Evolutionary conservation across 108 stramenopile species (phyloP), one percentile per base, ranked within the genome.

Genomic region (Nitzschia sp.): DNA sequence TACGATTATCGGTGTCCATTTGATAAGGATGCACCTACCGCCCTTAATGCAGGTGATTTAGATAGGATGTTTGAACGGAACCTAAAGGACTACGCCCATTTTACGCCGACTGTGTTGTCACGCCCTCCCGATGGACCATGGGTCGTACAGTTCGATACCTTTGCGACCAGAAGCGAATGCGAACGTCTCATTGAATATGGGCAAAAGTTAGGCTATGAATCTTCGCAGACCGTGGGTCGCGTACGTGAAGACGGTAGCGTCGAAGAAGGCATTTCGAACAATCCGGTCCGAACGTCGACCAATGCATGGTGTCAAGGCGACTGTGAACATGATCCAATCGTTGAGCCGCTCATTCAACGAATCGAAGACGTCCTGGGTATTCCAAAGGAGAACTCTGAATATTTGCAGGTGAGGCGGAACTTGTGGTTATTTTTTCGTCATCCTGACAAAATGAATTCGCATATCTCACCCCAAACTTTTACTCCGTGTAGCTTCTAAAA

Each of bases 231-330:
- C 33, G 72, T 63, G 36, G 54, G 59, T 0, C 2, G 63, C 36
- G 34, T 53, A 15, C 50, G 68, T 69, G 34, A 26, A 11, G 72
- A 80, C 28, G 65, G 71, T 46, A 58, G 32, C 31, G n/a, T 55
- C 44, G 77, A 83, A 34, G 58, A 48, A 21, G 45, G 69, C 11
- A 63, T 76, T 11, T 28, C 32, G 21, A 34, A 60, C 16, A 78
- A 53, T 35, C 66, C 66, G 13, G 60, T 66, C 26, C 48, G 83
- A 53, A 84, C 82, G 15, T 68, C 66, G 0, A 41, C 58, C 3
- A 92, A 88, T 55, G 79, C 88, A 2, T 96, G 91, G 96, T 92
- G 91, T 13, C 59, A 57, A 21, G 73, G 78, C 4, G 64, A 61
- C 31, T 80, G 91, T 71, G 76, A 73, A 68, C 35, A 62, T 22